Base-by-base conservation (phyloP, 257 asterid species). In the Primulina tabacum region DNA sequence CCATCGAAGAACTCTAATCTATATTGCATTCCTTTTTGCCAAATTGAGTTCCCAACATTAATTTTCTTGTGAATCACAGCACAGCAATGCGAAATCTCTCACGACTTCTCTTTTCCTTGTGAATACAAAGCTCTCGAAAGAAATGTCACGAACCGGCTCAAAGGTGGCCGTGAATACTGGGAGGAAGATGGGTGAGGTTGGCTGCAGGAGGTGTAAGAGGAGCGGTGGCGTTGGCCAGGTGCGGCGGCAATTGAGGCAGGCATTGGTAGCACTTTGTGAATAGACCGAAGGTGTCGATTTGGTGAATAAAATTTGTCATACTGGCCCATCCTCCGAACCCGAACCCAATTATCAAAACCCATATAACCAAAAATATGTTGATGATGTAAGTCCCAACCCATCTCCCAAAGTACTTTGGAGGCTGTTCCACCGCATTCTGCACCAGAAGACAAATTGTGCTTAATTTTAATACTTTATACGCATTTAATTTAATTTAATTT, bases 311-410 rank as follows among this genome's bases (percentile, higher is more conserved):
- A 71, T 92, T 90, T 2, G 80, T 72, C 86, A 92, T 79, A 32
- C 98, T 90, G 32, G 97, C 97, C 98, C 96, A 88, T 32, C 98
- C 98, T 18, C 98, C 98, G 29, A 92, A 92, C 68, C 98, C 98
- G 29, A 92, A 92, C 35, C 98, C 98, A 12, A 92, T 94, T 20
- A 90, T 82, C 0, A 88, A 65, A 56, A 92, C 96, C 98, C 98
- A 92, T 4, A 87, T 87, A 7, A 92, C 95, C 2, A 92, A 82
- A 67, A 88, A 92, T 71, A 84, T 82, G 79, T 92, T 90, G 60
- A 92, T 88, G 58, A 85, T 79, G 73, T 77, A 92, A 0, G 92
- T 47, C 0, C 98, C 98, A 1, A 85, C 85, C 98, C 98, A 92
- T 62, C 88, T 87, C 7, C 96, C 96, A 76, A 88, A 81, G 69